phyloP scores from a whole-genome alignment of 2,329 filamentous ascomycete species.

The Colletotrichum echinochloae region DNA sequence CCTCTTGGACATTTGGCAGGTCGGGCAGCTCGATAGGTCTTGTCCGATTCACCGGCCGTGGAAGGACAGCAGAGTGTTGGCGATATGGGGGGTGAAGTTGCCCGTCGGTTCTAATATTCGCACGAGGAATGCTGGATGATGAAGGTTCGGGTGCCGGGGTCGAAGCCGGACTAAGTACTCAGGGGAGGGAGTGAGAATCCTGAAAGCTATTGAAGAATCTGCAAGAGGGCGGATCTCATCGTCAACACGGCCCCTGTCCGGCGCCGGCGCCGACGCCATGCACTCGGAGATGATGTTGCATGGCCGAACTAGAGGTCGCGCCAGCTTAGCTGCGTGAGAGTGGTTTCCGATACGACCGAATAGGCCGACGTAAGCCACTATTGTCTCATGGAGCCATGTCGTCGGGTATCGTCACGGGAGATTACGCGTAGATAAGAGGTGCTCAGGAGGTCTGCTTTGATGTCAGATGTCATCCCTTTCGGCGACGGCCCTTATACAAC shows the following conservation, averaged over 20 bases:
- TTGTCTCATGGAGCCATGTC: neutral
- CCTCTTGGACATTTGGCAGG: conserved; percentile 11
- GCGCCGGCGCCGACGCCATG: neutral
- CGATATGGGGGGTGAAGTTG: neutral
- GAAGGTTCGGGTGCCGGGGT: neutral
- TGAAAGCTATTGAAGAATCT: neutral
- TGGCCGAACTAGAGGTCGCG: neutral
- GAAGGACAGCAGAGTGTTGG: no score
- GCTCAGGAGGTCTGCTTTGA: neutral
- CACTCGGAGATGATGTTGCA: neutral
- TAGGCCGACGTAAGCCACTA: neutral
- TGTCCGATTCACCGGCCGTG: no score
- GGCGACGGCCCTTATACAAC: conserved; percentile 3
- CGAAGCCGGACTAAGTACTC: neutral
- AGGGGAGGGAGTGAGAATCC: no score
- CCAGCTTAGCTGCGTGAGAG: neutral
- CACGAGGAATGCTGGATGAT: neutral
- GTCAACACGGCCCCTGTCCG: neutral
- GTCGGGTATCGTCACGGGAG: neutral
- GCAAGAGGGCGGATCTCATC: neutral
- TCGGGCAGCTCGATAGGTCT: neutral
- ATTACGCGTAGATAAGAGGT: neutral
- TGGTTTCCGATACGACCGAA: conserved; percentile 1
- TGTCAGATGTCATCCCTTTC: neutral
- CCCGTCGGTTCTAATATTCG: neutral